Evolutionary conservation across 306 rosid species (phyloP), one percentile per base, ranked within the genome.

Genomic region (Acacia crassicarpa): DNA sequence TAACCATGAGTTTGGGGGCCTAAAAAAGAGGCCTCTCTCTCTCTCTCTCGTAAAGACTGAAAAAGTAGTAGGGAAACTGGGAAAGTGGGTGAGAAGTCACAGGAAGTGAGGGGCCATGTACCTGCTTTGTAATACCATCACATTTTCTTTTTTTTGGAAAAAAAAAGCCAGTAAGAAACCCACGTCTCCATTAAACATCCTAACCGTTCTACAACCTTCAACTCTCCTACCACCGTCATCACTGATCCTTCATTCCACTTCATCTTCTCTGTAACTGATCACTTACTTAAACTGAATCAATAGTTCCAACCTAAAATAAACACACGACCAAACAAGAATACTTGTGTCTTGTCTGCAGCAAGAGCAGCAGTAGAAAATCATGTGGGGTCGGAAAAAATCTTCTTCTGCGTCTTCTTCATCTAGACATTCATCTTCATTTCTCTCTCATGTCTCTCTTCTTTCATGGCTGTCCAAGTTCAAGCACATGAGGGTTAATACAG

Each of bases 401-500:
- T 66, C 91, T 78, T 77, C 87, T 30, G 67, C 88, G 49, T 82
- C 88, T 62, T 82, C 94, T 48, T 41, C 88, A 11, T 89, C 91
- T 43, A 71, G 54, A 30, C 41, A 38, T 6, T 38, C 41, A 6
- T 82, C 95, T 70, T 84, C 91, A 40, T 77, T 85, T 81, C 74
- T 88, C 78, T 91, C 98, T 74, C 86, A 84, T 80, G 85, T 91
- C 67, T 88, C 91, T 76, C 82, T 92, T 49, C 78, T 77, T 78
- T 88, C 95, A 77, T 95, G 98, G 98, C 76, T 93, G 51, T 89
- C 94, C 27, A 95, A 89, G 92, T 87, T 93, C 81, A 93, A 91
- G 86, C 87, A 86, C 5, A 93, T 87, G 87, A 84, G 78, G 62
- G 62, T 81, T 44, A 79, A 67, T 58, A 84, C 85, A 22, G 89